Conservation (phyloP, 2,329 filamentous ascomycete species). For the Fusarium fujikuroi region DNA sequence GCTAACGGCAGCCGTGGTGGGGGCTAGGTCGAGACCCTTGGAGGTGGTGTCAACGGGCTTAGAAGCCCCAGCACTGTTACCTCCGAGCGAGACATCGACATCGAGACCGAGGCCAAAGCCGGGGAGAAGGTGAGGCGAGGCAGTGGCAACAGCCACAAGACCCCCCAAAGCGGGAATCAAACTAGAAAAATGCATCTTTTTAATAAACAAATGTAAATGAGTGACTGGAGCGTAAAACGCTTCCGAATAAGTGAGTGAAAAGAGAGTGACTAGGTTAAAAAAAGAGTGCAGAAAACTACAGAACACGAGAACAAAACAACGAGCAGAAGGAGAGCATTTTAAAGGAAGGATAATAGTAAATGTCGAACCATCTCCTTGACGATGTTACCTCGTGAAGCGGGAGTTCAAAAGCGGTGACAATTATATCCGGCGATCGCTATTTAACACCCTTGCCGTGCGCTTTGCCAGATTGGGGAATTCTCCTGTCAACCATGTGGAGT, state of each 20-base stretch:
- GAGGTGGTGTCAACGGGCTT: not conserved
- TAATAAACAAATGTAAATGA: constrained; percentile 29
- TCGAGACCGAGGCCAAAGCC: not conserved
- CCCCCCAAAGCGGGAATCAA: constrained; percentile 28
- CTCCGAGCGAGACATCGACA: constrained; percentile 2
- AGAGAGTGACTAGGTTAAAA: constrained; percentile 31
- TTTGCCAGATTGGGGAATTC: constrained; percentile 8
- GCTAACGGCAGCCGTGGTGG: not conserved
- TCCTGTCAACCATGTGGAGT: constrained; percentile 3
- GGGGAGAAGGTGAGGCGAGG: constrained; percentile 31
- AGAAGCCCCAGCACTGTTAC: not conserved
- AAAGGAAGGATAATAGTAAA: not conserved
- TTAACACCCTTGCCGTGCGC: not conserved
- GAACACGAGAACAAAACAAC: not conserved
- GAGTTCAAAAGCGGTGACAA: constrained; percentile 7
- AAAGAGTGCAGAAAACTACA: constrained; percentile 22
- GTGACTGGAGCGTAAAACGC: constrained; percentile 35
- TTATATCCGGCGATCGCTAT: constrained; percentile 32
- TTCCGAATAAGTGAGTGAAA: constrained; percentile 13
- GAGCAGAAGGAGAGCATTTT: constrained; percentile 9
- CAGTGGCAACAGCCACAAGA: constrained; percentile 33
- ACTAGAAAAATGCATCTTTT: constrained; percentile 27
- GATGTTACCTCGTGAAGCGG: not conserved
- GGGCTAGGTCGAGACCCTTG: not conserved
- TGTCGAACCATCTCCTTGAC: constrained; percentile 8